These are phyloP conservation scores for Phaeotremella skinneri DNA, from an alignment of 768 basidiomycete species.

Conservation along the genomic window DNA sequence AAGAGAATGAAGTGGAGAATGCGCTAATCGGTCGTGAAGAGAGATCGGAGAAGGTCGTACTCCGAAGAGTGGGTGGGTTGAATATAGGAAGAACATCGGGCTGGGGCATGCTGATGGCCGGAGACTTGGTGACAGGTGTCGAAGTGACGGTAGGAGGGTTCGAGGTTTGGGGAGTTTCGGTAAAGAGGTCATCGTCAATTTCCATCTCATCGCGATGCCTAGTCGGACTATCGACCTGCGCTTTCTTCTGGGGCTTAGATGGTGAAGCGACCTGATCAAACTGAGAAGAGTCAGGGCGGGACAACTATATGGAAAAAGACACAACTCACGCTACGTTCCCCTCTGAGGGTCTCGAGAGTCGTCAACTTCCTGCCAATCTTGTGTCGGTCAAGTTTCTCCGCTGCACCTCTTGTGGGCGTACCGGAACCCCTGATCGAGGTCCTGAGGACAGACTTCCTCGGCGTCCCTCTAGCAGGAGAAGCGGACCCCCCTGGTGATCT, in stretches of 20 bases:
- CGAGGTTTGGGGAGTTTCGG: background rate
- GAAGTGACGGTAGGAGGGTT: background rate
- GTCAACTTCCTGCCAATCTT: conserved; percentile 21
- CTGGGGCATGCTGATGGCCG: background rate
- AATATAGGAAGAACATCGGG: background rate
- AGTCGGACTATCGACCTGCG: background rate
- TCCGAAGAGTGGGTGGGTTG: background rate
- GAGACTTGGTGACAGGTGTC: background rate
- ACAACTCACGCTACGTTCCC: conserved; percentile 19
- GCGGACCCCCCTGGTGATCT: conserved; percentile 15
- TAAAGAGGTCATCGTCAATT: conserved; percentile 14
- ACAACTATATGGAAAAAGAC: background rate
- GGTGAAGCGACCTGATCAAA: background rate
- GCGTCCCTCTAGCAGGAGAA: conserved; percentile 11
- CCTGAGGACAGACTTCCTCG: conserved; percentile 18
- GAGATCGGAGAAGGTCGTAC: background rate
- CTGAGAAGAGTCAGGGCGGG: background rate
- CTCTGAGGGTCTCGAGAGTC: conserved; percentile 26
- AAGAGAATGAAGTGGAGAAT: background rate
- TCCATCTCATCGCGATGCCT: conserved; percentile 17
- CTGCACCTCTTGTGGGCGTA: conserved; percentile 39
- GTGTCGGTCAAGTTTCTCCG: conserved; percentile 35
- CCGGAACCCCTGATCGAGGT: conserved; percentile 4
- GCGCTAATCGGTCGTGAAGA: background rate
- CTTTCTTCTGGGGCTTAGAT: background rate